Base-by-base conservation (phyloP, 73 alveolate genomes). In the Paramecium pentaurelia region DNA sequence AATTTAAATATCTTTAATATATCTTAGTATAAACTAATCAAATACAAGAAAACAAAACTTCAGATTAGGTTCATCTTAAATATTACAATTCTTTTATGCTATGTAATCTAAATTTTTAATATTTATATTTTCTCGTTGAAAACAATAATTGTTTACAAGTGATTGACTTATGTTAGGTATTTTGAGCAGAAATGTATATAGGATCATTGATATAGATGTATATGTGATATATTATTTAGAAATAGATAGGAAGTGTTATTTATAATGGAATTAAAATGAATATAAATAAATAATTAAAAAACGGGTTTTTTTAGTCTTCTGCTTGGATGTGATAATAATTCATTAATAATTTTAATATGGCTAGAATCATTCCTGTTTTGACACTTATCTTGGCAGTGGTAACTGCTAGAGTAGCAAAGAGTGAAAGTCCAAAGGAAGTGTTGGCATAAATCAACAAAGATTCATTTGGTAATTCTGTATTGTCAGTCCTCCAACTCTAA, bases 401-500 rank as follows among this genome's bases (percentile, higher is more conserved):
- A 80, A 18, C 91, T 42, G 91, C 91, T 27, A 80, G 58, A 25
- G 71, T 42, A 25, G 47, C 84, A 64, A 64, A 34, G 28, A 64
- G 84, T 34, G 91, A 80, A 36, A 20, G 37, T 80, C 71, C 91
- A 45, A 80, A 47, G 58, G 71, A 80, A 49, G 75, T 80, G 45
- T 47, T 80, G 64, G 71, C 89, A 20, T 18, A 77, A 42, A 77
- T 77, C 71, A 77, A 77, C 38, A 77, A 77, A 59, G 71, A 47
- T 47, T 47, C 71, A 32, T 80, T 80, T 80, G 91, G 91, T 32
- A 80, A 80, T 80, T 80, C 91, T 18, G 58, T 80, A 30, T 49
- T 80, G 71, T 80, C 91, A 44, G 91, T 80, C 77, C 42, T 80
- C 47, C 58, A 80, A 47, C 75, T 80, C n/a, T 47, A 80, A 40